Evolutionary conservation across 2,329 filamentous ascomycete genomes (phyloP).

Genomic region (Cladosporium velox): DNA sequence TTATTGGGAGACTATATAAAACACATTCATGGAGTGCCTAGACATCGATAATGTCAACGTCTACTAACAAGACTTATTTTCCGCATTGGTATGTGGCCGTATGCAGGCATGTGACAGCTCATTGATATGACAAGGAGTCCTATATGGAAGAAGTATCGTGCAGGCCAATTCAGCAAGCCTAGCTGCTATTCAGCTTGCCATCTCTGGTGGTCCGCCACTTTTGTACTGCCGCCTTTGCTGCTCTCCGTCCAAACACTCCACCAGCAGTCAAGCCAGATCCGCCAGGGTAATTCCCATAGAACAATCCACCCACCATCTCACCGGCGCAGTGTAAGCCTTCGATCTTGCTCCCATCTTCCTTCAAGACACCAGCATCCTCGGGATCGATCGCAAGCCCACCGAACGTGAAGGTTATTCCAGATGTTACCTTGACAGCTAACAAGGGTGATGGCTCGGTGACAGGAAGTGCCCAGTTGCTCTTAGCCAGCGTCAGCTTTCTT

Average conservation of each 20-base stretch:
- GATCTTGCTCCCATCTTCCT: constrained; percentile 47
- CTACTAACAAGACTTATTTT: background rate
- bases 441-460: constrained; percentile 57
- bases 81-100: background rate
- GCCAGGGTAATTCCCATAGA: constrained; percentile 65
- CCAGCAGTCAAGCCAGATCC: constrained; percentile 64
- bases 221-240: constrained; percentile 40
- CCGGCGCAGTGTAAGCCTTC: constrained; percentile 62
- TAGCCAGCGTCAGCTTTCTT: constrained; percentile 51
- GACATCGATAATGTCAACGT: background rate
- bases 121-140: background rate
- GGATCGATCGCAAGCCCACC: constrained; percentile 62
- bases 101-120: background rate
- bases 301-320: constrained; percentile 67
- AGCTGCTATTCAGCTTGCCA: background rate
- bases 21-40: background rate
- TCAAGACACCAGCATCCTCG: constrained; percentile 56
- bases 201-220: background rate
- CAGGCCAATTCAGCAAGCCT: background rate
- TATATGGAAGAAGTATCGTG: background rate
- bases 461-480: constrained; percentile 67
- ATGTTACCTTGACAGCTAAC: constrained; percentile 64
- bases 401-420: constrained; percentile 70
- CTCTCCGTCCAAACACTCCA: constrained; percentile 54
- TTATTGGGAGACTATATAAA: background rate